Base-by-base conservation (phyloP, 176 grass and related monocot genomes). In the Zizania latifolia region DNA sequence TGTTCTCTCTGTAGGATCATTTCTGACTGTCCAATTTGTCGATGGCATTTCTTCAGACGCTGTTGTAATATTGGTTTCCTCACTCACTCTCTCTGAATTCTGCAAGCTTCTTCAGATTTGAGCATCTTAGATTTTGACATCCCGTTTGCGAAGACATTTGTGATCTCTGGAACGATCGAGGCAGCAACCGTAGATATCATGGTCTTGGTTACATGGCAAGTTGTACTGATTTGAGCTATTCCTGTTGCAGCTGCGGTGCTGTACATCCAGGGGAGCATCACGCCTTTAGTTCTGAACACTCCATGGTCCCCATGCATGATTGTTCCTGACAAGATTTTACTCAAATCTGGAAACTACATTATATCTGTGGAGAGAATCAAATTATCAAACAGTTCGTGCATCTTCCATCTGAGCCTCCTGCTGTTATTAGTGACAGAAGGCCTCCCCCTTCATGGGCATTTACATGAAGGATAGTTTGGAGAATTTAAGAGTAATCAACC, bases 331-430 rank as follows among this genome's bases (percentile, higher is more conserved):
- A 14, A 54, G 94, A 67, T 93, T 89, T 48, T 97, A 97, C 76
- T 91, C 94, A 16, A 83, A 89, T 36, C 77, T 97, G 32, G 94
- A 97, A 97, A 93, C 55, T 92, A 72, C 44, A 89, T 97, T 33
- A 92, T 97, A 50, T 93, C 94, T 2, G 88, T 97, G 63, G 94
- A 92, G 81, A 88, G 94, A 57, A 89, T 97, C 79, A 89, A 84
- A 53, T 88, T 50, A 89, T 97, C 79, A 89, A 84, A 53, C 90
- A 97, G 78, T 97, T 81, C 65, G 93, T 93, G 88, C 37, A 91
- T 62, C 72, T 93, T 33, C 85, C 86, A 37, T 68, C 78, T 19
- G 94, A 97, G 56, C 94, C 94, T 58, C 86, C 90, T 1, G 78
- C 86, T 43, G 46, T 97, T 24, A 81, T 93, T 66, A 60, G 28